Conservation (phyloP, 2,329 filamentous ascomycete genomes). For the Nemania sp. region DNA sequence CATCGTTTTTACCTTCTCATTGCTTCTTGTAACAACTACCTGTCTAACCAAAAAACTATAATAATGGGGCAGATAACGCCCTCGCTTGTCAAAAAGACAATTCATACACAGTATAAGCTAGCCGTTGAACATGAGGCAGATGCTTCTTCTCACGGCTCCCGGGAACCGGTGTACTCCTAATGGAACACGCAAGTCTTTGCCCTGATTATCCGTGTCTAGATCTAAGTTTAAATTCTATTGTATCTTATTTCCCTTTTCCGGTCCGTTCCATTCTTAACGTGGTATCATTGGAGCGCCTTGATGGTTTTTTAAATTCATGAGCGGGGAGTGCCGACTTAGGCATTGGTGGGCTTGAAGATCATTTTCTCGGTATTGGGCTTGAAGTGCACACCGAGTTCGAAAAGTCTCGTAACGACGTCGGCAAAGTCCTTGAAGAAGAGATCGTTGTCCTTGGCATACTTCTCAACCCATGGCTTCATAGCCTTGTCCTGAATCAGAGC, state of each 20-base stretch:
- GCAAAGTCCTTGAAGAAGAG: slow-evolving; percentile 93
- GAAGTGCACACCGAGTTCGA: slow-evolving; percentile 95
- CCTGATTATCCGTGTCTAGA: neutral
- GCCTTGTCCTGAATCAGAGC: slow-evolving; percentile 84
- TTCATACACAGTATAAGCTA: slow-evolving; percentile 1
- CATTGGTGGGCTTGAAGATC: slow-evolving; percentile 63
- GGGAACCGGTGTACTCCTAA: neutral
- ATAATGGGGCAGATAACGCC: neutral
- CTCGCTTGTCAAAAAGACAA: slow-evolving; percentile 3
- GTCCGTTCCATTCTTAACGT: slow-evolving; percentile 19
- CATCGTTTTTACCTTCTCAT: too few species aligned
- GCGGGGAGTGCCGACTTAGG: slow-evolving; percentile 37
- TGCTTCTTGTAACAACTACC: too few species aligned
- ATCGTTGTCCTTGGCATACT: slow-evolving; percentile 89
- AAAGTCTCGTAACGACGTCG: slow-evolving; percentile 76
- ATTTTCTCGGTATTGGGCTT: slow-evolving; percentile 63
- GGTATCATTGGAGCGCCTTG: slow-evolving; percentile 24
- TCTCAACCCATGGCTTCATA: slow-evolving; percentile 78
- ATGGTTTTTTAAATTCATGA: slow-evolving; percentile 19
- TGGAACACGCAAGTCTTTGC: neutral
- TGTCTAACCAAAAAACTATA: too few species aligned
- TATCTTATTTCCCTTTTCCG: neutral
- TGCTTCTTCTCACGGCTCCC: neutral
- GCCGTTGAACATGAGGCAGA: too few species aligned
- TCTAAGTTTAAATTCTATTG: slow-evolving; percentile 27